Evolutionary conservation across 352 stramenopile species (phyloP).

Genomic region (Peronospora destructor): DNA sequence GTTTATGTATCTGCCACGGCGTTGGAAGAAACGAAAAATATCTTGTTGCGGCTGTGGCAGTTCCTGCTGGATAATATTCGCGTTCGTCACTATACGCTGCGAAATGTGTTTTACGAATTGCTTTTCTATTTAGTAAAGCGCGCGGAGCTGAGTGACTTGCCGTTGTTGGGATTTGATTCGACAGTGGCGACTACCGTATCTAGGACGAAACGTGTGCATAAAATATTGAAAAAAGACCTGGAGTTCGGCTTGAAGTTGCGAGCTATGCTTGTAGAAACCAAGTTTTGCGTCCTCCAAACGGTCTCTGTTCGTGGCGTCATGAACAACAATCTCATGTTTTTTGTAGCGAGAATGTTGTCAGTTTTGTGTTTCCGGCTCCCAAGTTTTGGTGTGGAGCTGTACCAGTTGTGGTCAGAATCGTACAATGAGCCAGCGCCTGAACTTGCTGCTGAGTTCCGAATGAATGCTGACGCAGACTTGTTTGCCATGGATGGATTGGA

Average conservation of each 20-base stretch:
- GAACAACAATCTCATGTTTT: constrained; percentile 91
- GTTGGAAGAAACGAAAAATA: constrained; percentile 83
- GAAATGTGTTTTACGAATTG: constrained; percentile 86
- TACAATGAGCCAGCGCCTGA: constrained; percentile 74
- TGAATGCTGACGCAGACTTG: constrained; percentile 76
- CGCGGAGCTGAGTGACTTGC: constrained; percentile 78
- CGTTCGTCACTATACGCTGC: constrained; percentile 83
- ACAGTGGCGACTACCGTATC: constrained; percentile 50
- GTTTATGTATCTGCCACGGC: constrained; percentile 78
- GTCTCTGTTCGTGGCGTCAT: constrained; percentile 84
- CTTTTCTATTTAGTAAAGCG: constrained; percentile 87
- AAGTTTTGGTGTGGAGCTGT: constrained; percentile 83
- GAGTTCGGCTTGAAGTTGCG: constrained; percentile 82
- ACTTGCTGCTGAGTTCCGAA: constrained; percentile 69
- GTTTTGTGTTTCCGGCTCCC: constrained; percentile 81
- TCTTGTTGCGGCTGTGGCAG: constrained; percentile 79
- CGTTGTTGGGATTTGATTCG: constrained; percentile 77
- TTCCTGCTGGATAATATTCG: constrained; percentile 87
- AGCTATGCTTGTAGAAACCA: constrained; percentile 85
- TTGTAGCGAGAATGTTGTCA: constrained; percentile 82
- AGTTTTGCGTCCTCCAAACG: constrained; percentile 84
- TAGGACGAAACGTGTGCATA: constrained; percentile 67
- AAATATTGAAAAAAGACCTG: constrained; percentile 73
- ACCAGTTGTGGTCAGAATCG: constrained; percentile 83
- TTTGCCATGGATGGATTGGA: constrained; percentile 87